Conservation (phyloP, 2,329 filamentous ascomycete genomes). For the Stenocarpella maydis region DNA sequence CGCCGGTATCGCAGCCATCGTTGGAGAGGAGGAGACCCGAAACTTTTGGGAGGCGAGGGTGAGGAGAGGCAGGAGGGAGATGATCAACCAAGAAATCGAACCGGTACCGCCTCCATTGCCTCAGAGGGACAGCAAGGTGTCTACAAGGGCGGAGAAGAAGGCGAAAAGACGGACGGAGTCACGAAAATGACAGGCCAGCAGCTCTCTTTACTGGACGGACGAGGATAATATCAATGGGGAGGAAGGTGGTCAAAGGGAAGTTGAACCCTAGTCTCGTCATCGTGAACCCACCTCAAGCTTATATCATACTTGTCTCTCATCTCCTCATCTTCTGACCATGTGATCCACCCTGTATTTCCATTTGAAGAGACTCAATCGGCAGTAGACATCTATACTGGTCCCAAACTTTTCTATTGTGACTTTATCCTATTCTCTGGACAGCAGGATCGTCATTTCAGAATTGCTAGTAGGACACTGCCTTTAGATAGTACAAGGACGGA, state of each 20-base stretch:
- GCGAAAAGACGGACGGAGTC: not conserved
- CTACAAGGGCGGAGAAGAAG: not conserved
- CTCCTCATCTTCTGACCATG: not conserved
- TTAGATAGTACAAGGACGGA: not conserved
- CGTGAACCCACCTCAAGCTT: not conserved
- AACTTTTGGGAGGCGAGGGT: not conserved
- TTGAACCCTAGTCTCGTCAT: not conserved
- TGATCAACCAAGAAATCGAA: conserved; percentile 12
- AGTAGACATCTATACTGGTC: too few species aligned
- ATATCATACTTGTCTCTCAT: not conserved
- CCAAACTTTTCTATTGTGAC: too few species aligned
- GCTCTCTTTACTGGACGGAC: not conserved
- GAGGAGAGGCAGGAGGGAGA: conserved; percentile 9
- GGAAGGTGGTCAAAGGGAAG: not conserved
- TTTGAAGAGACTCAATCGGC: too few species aligned
- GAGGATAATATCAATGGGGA: not conserved
- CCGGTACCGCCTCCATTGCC: not conserved
- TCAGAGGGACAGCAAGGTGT: not conserved
- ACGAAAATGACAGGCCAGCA: not conserved
- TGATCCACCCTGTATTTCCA: not conserved
- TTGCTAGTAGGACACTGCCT: too few species aligned
- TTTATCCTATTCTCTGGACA: too few species aligned
- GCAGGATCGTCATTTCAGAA: too few species aligned
- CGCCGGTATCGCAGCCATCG: not conserved
- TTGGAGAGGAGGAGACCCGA: not conserved